Evolutionary conservation across 2,329 filamentous ascomycete species (phyloP), one percentile per base, ranked within the genome.

Genomic region (Cladosporium austrohemisphaericum): DNA sequence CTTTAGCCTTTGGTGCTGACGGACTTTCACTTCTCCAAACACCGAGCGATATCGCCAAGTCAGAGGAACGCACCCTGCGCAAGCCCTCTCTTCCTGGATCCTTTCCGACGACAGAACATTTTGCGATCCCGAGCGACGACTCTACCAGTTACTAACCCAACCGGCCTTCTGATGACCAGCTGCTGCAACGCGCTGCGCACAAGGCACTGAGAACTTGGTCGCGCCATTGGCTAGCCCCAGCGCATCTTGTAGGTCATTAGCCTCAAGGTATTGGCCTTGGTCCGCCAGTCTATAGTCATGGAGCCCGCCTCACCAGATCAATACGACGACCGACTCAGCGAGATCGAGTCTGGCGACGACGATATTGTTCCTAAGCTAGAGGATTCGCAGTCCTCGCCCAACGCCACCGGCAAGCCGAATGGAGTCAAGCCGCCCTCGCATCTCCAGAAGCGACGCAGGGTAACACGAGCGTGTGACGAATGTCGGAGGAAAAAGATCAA

Each of bases 401-500:
- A 52, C 10, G 32, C 49, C 38, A 47, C 49, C 37, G 53, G 43
- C 29, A 41, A 41, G 36, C 26, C 26, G 16, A 41, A 41, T 41
- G 52, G 48, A 20, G 52, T 54, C 13, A 65, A 63, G 43, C 36
- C 57, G 8, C 40, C 54, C 18, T 53, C 53, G 9, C 63, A 64
- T 25, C 49, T 65, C 26, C 64, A 67, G 55, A 94, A 94, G 67
- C 77, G 89, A 50, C 87, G 86, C 4, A 92, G 94, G 66, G 88
- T 94, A 3, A 94, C 89, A 4, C 79, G 89, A 36, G 90, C 89
- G 3, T 95, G 89, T 62, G 89, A 95, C 64, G 88, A 94, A 64
- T 95, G 89, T 65, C 79, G 90, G 35, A 79, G 88, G 50, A 78
- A 77, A 63, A 78, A 78, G 61, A 77, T 78, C 58, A 77, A 77